Evolutionary conservation across 148 eudicot genomes (phyloP).

Genomic region (Vaccinium corymbosum): DNA sequence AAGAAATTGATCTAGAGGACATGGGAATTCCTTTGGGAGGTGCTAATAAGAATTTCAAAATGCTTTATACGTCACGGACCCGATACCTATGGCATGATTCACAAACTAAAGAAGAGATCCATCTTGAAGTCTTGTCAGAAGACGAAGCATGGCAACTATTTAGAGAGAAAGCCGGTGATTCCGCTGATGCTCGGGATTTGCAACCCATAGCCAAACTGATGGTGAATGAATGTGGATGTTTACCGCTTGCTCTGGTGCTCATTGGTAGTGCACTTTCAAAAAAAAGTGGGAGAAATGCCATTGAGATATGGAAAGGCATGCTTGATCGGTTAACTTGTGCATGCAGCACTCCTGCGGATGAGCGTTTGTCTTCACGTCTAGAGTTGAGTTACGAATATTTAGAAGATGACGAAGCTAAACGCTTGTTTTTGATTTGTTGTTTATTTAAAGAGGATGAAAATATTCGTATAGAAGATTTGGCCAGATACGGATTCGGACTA

Average conservation of each 20-base stretch:
- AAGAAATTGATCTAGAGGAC: constrained; percentile 26
- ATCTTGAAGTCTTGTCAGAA: constrained; percentile 20
- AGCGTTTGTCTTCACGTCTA: neutral
- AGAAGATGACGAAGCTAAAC: constrained; percentile 22
- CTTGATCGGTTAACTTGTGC: neutral
- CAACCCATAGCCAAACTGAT: constrained; percentile 25
- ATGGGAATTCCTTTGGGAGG: constrained; percentile 31
- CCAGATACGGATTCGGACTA: constrained; percentile 34
- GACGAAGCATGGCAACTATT: constrained; percentile 40
- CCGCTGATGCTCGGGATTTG: constrained; percentile 23
- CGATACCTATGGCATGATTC: constrained; percentile 22
- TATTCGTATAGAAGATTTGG: constrained; percentile 33
- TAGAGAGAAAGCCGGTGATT: constrained; percentile 25
- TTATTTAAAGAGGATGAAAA: constrained; percentile 39
- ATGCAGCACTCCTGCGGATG: neutral
- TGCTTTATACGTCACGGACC: constrained; percentile 26
- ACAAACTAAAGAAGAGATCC: constrained; percentile 13
- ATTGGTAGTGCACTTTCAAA: constrained; percentile 28
- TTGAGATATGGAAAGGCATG: neutral
- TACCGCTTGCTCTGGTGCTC: constrained; percentile 41
- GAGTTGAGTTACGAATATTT: constrained; percentile 36
- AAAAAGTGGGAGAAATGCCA: constrained; percentile 5
- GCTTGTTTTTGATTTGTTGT: constrained; percentile 31
- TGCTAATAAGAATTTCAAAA: constrained; percentile 24
- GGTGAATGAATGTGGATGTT: constrained; percentile 37